Evolutionary conservation across 1,139 yeast genomes (phyloP), one percentile per base, ranked within the genome.

Genomic region (Taphrina confusa): DNA sequence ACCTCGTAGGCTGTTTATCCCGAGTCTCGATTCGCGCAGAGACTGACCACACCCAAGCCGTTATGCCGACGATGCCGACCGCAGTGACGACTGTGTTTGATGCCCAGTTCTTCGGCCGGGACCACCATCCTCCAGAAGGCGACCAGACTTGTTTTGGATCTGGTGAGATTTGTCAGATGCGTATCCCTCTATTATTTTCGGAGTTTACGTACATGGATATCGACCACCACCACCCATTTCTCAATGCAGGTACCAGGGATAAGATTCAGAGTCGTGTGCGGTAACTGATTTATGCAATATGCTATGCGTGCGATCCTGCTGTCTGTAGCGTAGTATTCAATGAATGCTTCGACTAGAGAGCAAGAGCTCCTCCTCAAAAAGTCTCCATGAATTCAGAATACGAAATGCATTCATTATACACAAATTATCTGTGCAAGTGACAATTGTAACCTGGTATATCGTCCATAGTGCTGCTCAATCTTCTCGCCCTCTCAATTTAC

Each of bases 61-160:
- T 51, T 6, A 55, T 46, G 14, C 39, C 37, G 34, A 51, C 37
- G 27, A 60, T 37, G 12, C 60, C 62, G 8, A 46, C 20, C 5
- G 57, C 51, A 9, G 36, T 25, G 55, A 68, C 63, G 27, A 65
- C 61, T 14, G 76, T 70, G 68, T 76, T 76, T 50, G 70, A 60
- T 62, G 68, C 70, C 74, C 75, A 74, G 73, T 76, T 76, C 68
- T 70, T 70, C 34, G 79, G 79, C 44, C 71, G 72, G 63, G 73
- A 73, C 70, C 69, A 75, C 79, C 79, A 76, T 47, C 79, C 79
- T 49, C 68, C 68, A 2, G 68, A 61, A 12, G 66, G 52, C 18
- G 66, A 52, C 69, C 69, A 67, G 27, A 66, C 66, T 52, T 67
- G 66, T 64, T 66, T 42, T 20, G 46, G 34, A 30, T 54, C 52